Evolutionary conservation across 371 early-diverging fungal species (phyloP), one percentile per base, ranked within the genome.

Genomic region (Blyttiomyces sp.): DNA sequence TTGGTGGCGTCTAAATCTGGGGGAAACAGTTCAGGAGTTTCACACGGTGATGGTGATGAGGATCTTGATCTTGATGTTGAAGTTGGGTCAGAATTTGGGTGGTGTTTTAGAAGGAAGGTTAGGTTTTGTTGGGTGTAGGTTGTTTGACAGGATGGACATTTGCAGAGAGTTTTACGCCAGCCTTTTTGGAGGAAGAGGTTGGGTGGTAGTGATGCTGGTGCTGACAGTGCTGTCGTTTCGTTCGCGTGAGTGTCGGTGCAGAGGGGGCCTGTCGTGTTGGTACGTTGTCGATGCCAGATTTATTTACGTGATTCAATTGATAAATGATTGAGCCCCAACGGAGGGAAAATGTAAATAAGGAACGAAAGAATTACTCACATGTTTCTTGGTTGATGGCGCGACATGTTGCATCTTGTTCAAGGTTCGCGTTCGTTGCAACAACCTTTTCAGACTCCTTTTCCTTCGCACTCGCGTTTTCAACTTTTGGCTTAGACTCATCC

Each of bases 81-180:
- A 55, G 56, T 11, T 36, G 45, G 11, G 11, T 9, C 21, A 9
- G 9, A 13, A 11, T 11, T 48, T 21, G 19, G 23, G 9, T 9
- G 9, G 13, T 48, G 13, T 48, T 9, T 27, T 9, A 48, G 13
- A 48, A 48, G 48, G 13, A 33, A 42, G 23, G 51, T 60, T 39
- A 60, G 61, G 43, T 9, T 51, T 11, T 50, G 62, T 24, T 66
- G 64, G 21, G 45, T 35, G 19, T 50, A 51, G 48, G 61, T 46
- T 43, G 55, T 1, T 17, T 32, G 9, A 32, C 58, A 77, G 24
- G 33, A 52, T n/a, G 46, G 36, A 43, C 76, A 77, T 52, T 62
- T 70, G 44, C 76, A 84, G 36, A 78, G 64, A 4, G 59, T 57
- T 28, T 61, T 46, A 23, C 82, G 75, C 84, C 84, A 85, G 21